A percentile compares a stretch with the other conserved stretches of the same genome.
phyloP scores from a whole-genome alignment of 495 filamentous ascomycete species.

The Talaromyces adpressus region DNA sequence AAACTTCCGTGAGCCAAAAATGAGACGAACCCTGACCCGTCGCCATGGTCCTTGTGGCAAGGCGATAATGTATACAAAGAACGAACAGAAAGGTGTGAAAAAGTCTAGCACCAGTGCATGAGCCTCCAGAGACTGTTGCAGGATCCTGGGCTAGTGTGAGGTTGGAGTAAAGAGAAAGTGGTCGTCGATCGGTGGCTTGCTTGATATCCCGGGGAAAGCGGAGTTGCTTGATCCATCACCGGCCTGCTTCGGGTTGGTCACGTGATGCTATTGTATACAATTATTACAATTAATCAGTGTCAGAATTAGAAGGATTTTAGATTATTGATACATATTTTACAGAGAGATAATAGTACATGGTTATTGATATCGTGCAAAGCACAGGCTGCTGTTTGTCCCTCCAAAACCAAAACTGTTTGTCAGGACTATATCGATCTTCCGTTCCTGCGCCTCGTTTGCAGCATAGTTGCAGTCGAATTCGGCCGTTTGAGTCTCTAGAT shows the following conservation, averaged over 20 bases:
- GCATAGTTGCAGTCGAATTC: conserved; percentile 87
- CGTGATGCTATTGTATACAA: conserved; percentile 14
- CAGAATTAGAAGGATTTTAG: neutral
- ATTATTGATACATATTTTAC: neutral
- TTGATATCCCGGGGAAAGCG: conserved; percentile 1
- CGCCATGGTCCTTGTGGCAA: conserved; percentile 2
- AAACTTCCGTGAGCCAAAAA: neutral
- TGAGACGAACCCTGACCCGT: conserved; percentile 3
- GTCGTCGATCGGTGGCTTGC: neutral
- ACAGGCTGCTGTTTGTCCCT: conserved; percentile 88
- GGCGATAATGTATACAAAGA: neutral
- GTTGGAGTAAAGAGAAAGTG: conserved; percentile 7
- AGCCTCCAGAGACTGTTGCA: neutral
- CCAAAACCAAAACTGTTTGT: conserved; percentile 99
- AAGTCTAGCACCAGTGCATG: neutral
- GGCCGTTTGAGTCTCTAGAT: conserved; percentile 59
- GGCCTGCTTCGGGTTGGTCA: conserved; percentile 15
- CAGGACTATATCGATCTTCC: conserved; percentile 64
- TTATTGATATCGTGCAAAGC: conserved; percentile 48
- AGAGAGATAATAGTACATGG: neutral
- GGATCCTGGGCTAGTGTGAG: neutral
- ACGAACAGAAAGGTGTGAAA: neutral
- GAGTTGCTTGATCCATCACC: conserved; percentile 12
- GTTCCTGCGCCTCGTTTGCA: conserved; percentile 60
- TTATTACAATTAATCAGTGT: neutral